These are phyloP conservation scores for Phaffomyces thermotolerans DNA, from an alignment of 805 yeast species.

Conservation along the genomic window DNA sequence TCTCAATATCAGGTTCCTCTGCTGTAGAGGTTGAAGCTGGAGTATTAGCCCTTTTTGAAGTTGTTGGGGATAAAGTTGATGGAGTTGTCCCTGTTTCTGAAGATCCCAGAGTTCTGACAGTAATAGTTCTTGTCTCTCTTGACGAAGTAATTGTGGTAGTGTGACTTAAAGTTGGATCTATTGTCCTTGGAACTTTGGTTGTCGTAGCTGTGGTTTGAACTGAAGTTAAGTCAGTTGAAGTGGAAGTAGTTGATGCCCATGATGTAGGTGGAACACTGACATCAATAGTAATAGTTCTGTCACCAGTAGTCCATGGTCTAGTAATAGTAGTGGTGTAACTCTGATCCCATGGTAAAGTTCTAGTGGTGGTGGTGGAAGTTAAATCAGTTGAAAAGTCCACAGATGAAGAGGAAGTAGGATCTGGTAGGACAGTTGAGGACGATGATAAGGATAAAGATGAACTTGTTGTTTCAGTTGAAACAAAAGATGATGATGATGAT, in stretches of 20 bases:
- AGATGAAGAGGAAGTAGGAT: background rate
- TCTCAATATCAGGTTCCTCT: background rate
- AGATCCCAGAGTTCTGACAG: background rate
- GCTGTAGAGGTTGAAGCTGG: slow-evolving; percentile 1
- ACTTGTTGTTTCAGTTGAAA: background rate
- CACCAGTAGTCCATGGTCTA: slow-evolving; percentile 9
- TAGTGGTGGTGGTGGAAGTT: background rate
- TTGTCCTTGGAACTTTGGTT: background rate
- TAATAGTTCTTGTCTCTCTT: background rate
- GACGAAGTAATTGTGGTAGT: background rate
- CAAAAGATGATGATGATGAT: background rate
- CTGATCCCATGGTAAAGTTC: slow-evolving; percentile 8
- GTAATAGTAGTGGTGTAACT: slow-evolving; percentile 8
- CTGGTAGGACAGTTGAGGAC: background rate
- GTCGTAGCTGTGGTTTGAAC: background rate
- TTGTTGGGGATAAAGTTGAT: background rate
- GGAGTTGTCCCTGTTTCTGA: background rate
- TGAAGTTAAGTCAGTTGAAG: background rate
- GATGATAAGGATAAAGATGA: slow-evolving; percentile 3
- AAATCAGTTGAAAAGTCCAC: slow-evolving; percentile 2
- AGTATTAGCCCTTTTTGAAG: background rate
- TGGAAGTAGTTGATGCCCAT: too few species aligned
- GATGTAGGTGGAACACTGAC: background rate
- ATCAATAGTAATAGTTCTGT: slow-evolving; percentile 6
- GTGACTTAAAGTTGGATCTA: background rate